Evolutionary conservation across 805 yeast genomes (phyloP).

Genomic region (Millerago galiae): DNA sequence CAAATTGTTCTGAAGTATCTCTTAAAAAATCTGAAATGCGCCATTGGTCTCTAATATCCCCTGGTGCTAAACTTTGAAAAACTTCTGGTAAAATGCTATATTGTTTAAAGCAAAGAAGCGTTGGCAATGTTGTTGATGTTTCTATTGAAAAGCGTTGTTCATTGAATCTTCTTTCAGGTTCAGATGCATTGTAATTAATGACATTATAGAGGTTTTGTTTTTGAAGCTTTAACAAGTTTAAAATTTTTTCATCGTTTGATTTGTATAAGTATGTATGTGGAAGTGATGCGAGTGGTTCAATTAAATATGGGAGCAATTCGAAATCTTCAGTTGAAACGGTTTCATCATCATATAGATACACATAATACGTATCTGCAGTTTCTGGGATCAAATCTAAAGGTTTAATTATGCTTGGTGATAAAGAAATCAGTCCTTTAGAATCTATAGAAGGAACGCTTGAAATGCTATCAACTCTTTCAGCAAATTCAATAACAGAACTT

Average conservation of each 20-base stretch:
- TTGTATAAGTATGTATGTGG: constrained; percentile 51
- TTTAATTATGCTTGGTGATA: not conserved
- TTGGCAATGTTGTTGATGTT: constrained; percentile 54
- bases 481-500: constrained; percentile 36
- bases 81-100: constrained; percentile 44
- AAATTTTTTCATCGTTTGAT: constrained; percentile 37
- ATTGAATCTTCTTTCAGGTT: constrained; percentile 31
- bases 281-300: constrained; percentile 53
- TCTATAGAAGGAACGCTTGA: constrained; percentile 30
- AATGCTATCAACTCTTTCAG: constrained; percentile 41
- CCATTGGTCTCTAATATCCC: constrained; percentile 49
- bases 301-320: constrained; percentile 49
- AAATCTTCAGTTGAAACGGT: constrained; percentile 55
- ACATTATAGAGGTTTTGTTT: constrained; percentile 28
- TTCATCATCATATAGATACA: constrained; percentile 46
- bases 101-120: constrained; percentile 55
- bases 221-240: constrained; percentile 36
- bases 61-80: constrained; percentile 56
- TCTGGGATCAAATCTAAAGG: constrained; percentile 5
- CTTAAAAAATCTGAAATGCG: constrained; percentile 45
- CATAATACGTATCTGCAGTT: constrained; percentile 42
- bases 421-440: constrained; percentile 15
- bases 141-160: constrained; percentile 43
- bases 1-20: constrained; percentile 39
- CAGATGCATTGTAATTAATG: constrained; percentile 36